Evolutionary conservation across 768 basidiomycete species (phyloP).

Genomic region (Rhodotorula babjevae): DNA sequence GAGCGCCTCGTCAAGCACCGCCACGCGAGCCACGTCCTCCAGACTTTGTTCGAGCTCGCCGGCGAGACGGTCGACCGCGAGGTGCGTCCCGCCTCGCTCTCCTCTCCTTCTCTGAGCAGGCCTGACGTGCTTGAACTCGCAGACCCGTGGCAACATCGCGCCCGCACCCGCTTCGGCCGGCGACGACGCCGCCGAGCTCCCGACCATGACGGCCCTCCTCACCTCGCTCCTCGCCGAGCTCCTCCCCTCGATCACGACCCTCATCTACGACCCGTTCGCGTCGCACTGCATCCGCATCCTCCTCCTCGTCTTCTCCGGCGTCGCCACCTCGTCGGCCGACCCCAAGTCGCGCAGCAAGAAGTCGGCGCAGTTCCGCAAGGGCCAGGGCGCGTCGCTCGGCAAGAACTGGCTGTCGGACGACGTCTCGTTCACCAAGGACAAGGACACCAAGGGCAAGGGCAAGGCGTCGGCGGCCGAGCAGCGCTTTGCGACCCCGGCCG

Average conservation of each 20-base stretch:
- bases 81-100: conserved; percentile 37
- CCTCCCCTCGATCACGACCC: conserved; percentile 57
- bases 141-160: conserved; percentile 40
- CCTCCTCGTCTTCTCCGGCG: conserved; percentile 68
- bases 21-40: conserved; percentile 34
- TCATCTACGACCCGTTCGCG: conserved; percentile 79
- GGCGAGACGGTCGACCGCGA: conserved; percentile 51
- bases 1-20: conserved; percentile 46
- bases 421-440: conserved; percentile 45
- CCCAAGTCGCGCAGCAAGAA: conserved; percentile 56
- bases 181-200: conserved; percentile 36
- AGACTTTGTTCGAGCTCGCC: conserved; percentile 36
- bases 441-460: conserved; percentile 40
- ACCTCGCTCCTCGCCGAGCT: conserved; percentile 60
- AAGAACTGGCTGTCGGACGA: conserved; percentile 59
- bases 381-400: conserved; percentile 52
- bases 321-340: conserved; percentile 14
- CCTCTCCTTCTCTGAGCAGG: neutral
- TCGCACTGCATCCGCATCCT: conserved; percentile 83
- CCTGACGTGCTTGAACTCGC: neutral
- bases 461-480: conserved; percentile 14
- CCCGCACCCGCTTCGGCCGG: conserved; percentile 14
- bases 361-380: conserved; percentile 73
- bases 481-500: conserved; percentile 59
- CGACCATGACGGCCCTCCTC: conserved; percentile 48